Percentiles rank a stretch among this genome's conserved stretches.
Conservation (phyloP, 768 basidiomycete genomes). For the Leccinum subgranulosum region DNA sequence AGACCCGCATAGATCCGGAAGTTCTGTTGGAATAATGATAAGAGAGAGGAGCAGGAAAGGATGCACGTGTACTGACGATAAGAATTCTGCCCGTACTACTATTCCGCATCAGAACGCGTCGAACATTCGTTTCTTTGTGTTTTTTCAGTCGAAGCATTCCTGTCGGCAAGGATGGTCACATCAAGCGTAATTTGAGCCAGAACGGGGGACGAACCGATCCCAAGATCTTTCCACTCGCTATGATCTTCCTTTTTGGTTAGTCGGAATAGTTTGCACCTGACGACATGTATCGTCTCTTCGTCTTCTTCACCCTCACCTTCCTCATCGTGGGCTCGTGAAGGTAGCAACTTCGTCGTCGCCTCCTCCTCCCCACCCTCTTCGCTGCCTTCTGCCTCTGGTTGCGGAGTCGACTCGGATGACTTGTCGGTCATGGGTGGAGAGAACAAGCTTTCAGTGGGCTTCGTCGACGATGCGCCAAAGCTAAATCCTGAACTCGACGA, state of each 20-base stretch:
- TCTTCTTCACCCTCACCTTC: slow-evolving; percentile 83
- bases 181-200: not conserved
- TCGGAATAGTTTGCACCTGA: slow-evolving; percentile 61
- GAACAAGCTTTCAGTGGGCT: slow-evolving; percentile 23
- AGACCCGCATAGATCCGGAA: slow-evolving; percentile 64
- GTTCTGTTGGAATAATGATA: slow-evolving; percentile 48
- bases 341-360: slow-evolving; percentile 11
- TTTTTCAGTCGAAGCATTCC: slow-evolving; percentile 72
- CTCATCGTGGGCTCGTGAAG: slow-evolving; percentile 47
- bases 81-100: slow-evolving; percentile 72
- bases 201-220: slow-evolving; percentile 51
- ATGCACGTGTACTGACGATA: slow-evolving; percentile 48
- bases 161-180: slow-evolving; percentile 23
- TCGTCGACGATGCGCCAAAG: slow-evolving; percentile 22
- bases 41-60: not conserved
- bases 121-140: slow-evolving; percentile 56
- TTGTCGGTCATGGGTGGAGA: slow-evolving; percentile 28
- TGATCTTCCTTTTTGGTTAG: slow-evolving; percentile 49
- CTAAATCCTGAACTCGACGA: slow-evolving; percentile 18
- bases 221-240: slow-evolving; percentile 61
- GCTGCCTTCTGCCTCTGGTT: slow-evolving; percentile 21
- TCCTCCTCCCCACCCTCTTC: slow-evolving; percentile 33
- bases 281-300: slow-evolving; percentile 61
- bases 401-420: slow-evolving; percentile 30
- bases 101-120: slow-evolving; percentile 68